phyloP scores from a whole-genome alignment of 352 stramenopile genomes.

The Pythium aquatile region DNA sequence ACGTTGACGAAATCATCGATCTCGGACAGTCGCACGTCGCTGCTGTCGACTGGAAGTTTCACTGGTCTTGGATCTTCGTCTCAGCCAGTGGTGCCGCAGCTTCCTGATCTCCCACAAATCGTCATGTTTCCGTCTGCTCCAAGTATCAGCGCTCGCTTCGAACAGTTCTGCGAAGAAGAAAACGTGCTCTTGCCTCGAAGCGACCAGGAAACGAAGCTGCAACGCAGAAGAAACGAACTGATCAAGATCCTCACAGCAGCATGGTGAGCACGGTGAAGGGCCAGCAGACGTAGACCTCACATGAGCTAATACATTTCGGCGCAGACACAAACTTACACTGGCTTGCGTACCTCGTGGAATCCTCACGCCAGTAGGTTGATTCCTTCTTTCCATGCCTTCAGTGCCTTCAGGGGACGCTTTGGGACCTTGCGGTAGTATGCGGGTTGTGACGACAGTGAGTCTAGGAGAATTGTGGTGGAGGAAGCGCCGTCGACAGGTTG shows the following conservation, averaged over 20 bases:
- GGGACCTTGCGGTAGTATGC: conserved; percentile 67
- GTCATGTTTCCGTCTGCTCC: conserved; percentile 16
- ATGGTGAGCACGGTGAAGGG: conserved; percentile 1
- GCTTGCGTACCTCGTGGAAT: conserved; percentile 11
- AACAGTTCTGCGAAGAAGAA: conserved; percentile 14
- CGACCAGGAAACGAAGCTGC: conserved; percentile 15
- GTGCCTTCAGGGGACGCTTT: conserved; percentile 62
- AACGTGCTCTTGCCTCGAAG: neutral
- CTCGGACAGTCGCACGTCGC: conserved; percentile 14
- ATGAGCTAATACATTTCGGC: conserved; percentile 3
- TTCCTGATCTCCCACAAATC: neutral
- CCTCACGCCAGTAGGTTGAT: neutral
- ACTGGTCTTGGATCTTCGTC: neutral
- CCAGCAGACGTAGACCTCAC: neutral
- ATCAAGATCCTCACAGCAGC: conserved; percentile 21
- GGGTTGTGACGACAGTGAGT: conserved; percentile 30
- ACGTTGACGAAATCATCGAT: conserved; percentile 9
- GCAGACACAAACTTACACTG: conserved; percentile 1
- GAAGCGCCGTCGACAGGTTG: conserved; percentile 15
- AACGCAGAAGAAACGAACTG: conserved; percentile 21
- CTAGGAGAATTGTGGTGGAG: conserved; percentile 24
- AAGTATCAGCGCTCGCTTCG: conserved; percentile 7
- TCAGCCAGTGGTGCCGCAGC: neutral
- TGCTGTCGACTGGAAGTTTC: neutral
- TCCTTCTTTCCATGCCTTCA: conserved; percentile 61